A percentile compares a stretch with the other conserved stretches of the same genome.
Evolutionary conservation across 495 filamentous ascomycete genomes (phyloP).

Genomic region (Ramalina intermedia): DNA sequence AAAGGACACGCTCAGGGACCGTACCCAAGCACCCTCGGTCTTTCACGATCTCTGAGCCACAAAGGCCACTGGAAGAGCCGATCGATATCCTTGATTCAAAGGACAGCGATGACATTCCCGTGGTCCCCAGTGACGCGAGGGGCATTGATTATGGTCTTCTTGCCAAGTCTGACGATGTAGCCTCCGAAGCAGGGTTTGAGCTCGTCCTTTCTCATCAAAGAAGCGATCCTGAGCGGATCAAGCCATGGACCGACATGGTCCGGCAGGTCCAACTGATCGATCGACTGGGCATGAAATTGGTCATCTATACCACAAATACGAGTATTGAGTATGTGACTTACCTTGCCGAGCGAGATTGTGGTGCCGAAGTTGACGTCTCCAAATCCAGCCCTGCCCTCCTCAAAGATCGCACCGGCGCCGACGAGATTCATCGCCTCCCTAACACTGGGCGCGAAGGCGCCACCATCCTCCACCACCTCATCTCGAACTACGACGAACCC

Average conservation of each 20-base stretch:
- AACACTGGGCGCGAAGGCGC: conserved; percentile 2
- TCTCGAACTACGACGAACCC: conserved; percentile 4
- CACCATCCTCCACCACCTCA: conserved; percentile 5
- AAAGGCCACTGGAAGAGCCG: not conserved
- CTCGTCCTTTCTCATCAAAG: conserved; percentile 3
- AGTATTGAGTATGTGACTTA: not conserved
- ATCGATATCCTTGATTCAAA: not conserved
- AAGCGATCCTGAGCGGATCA: not conserved
- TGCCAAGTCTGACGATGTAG: not conserved
- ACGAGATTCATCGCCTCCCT: not conserved
- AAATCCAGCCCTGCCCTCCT: not conserved
- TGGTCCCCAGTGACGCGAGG: not conserved
- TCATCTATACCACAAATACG: not conserved
- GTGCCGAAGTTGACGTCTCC: not conserved
- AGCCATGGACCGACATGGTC: not conserved
- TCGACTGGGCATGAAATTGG: conserved; percentile 1
- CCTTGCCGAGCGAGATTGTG: not conserved
- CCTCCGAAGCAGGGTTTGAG: not conserved
- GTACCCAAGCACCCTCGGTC: not conserved
- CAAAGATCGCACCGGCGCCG: not conserved
- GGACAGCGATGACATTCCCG: not conserved
- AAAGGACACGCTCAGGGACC: too few species aligned
- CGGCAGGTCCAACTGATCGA: conserved; percentile 3
- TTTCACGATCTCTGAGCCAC: not conserved
- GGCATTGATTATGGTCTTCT: not conserved